A percentile compares a stretch with the other conserved stretches of the same genome.
These are phyloP conservation scores for Verbascum thapsus DNA, from an alignment of 257 asterid genomes.

Conservation along the genomic window DNA sequence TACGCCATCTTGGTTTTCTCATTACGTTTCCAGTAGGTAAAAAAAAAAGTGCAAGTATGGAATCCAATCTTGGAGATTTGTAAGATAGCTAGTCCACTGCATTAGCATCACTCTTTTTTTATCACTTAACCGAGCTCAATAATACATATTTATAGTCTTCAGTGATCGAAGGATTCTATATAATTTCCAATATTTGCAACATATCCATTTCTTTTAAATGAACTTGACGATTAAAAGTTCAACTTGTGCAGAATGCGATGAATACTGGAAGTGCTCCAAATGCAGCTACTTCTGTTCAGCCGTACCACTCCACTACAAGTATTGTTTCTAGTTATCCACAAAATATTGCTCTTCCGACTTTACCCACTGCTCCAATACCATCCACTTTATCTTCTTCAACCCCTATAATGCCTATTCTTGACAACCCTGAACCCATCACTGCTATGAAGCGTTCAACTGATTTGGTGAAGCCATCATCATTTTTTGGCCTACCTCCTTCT, in stretches of 20 bases:
- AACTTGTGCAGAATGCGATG: slow-evolving; percentile 50
- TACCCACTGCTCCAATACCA: too few relatives aligned
- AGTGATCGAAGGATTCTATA: too few relatives aligned
- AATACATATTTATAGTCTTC: too few relatives aligned
- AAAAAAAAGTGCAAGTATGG: too few relatives aligned
- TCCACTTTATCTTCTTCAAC: slow-evolving; percentile 48
- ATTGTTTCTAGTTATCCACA: slow-evolving; percentile 38
- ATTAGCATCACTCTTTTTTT: too few relatives aligned
- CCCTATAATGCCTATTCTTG: slow-evolving; percentile 62
- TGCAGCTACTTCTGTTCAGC: slow-evolving; percentile 46
- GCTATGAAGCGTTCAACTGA: slow-evolving; percentile 48
- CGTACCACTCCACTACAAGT: slow-evolving; percentile 42
- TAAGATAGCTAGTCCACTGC: too few relatives aligned
- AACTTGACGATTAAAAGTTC: slow-evolving; percentile 14
- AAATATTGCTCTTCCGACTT: slow-evolving; percentile 32
- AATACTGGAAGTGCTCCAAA: slow-evolving; percentile 49
- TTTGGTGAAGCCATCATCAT: slow-evolving; percentile 86
- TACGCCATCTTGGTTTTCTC: too few relatives aligned
- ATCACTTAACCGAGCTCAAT: too few relatives aligned
- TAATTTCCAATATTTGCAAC: too few relatives aligned
- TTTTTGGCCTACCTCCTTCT: slow-evolving; percentile 68
- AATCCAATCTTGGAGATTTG: too few relatives aligned
- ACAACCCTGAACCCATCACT: slow-evolving; percentile 43
- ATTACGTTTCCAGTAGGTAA: too few relatives aligned
- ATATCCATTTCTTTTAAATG: slow-evolving; percentile 13